Evolutionary conservation across 1,284 basidiomycete species (phyloP).

Genomic region (Malassezia slooffiae): DNA sequence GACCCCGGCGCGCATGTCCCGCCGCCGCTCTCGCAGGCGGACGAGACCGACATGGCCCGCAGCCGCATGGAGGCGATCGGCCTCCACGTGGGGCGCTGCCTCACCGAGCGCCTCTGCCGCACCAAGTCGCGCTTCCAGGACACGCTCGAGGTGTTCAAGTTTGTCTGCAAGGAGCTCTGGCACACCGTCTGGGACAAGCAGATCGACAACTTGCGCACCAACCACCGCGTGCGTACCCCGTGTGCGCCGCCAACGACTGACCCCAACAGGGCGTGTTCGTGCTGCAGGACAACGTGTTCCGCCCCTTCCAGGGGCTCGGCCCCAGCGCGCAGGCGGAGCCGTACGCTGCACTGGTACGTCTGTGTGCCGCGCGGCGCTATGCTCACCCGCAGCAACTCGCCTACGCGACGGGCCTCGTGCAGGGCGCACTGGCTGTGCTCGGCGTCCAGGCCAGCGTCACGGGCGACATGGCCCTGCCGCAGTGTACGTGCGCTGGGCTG

Average conservation of each 20-base stretch:
- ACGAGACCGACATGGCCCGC: constrained; percentile 51
- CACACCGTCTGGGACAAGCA: constrained; percentile 77
- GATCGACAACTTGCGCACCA: constrained; percentile 86
- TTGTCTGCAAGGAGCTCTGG: constrained; percentile 94
- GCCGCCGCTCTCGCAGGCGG: constrained; percentile 3
- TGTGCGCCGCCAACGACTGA: neutral
- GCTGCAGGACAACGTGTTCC: constrained; percentile 78
- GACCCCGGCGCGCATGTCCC: constrained; percentile 10
- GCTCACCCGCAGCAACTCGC: constrained; percentile 12
- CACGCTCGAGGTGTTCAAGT: constrained; percentile 82
- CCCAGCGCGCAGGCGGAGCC: neutral
- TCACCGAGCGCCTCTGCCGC: constrained; percentile 70
- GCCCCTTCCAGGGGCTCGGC: constrained; percentile 61
- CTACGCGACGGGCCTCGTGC: constrained; percentile 13
- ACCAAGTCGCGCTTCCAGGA: constrained; percentile 65
- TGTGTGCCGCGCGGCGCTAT: too few relatives aligned
- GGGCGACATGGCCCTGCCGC: constrained; percentile 7
- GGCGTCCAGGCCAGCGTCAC: constrained; percentile 12
- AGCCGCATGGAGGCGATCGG: constrained; percentile 70
- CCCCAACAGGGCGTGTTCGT: constrained; percentile 71
- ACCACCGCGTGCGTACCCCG: constrained; percentile 64
- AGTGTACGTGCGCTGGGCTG: too few relatives aligned
- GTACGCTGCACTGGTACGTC: constrained; percentile 2
- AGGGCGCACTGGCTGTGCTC: constrained; percentile 15
- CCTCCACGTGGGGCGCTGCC: constrained; percentile 70